Base-by-base conservation (phyloP, 1,284 basidiomycete species). In the Rhodotorula sp. region DNA sequence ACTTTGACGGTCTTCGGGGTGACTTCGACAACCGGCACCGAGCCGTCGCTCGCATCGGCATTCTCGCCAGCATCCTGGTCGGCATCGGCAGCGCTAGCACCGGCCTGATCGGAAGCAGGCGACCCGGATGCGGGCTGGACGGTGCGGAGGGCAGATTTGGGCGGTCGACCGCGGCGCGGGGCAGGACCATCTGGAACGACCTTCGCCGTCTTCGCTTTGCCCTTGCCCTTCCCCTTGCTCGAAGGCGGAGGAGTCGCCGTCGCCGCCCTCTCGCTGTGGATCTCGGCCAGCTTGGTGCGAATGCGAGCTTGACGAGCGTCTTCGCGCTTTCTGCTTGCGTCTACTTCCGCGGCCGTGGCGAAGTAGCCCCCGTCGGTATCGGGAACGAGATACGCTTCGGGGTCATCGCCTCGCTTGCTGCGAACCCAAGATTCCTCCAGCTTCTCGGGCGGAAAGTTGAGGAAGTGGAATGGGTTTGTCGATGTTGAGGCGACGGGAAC, bases 351-450 rank as follows among this genome's bases (percentile, higher is more conserved):
- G 4, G 46, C 24, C 6, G 70, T 60, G 1, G 64, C 66, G 31
- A 53, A 58, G 60, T 63, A 71, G 28, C 66, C 66, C 8, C 48
- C 20, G 8, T 71, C 70, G 51, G 11, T 10, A 28, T 61, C 65
- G 40, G 37, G 51, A 4, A 13, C 51, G 24, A 62, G 26, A 31
- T 67, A 26, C 2, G 52, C 59, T 24, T 69, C 67, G 28, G 64
- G 62, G 47, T 68, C 67, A 61, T 64, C 70, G 48, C 64, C 54
- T 15, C 68, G 61, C 31, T 59, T 59, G 24, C 67, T 68, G 5
- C 70, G 61, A 1, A 47, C 24, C 65, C 67, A 72, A 0, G 67
- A 69, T 20, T 64, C 62, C 48, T 64, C 52, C 59, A 69, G 65
- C 20, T 40, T 26, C 20, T 54, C 24, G 4, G 64, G 55, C 8